phyloP scores from a whole-genome alignment of 495 filamentous ascomycete species.

The Cladorrhinum samala region DNA sequence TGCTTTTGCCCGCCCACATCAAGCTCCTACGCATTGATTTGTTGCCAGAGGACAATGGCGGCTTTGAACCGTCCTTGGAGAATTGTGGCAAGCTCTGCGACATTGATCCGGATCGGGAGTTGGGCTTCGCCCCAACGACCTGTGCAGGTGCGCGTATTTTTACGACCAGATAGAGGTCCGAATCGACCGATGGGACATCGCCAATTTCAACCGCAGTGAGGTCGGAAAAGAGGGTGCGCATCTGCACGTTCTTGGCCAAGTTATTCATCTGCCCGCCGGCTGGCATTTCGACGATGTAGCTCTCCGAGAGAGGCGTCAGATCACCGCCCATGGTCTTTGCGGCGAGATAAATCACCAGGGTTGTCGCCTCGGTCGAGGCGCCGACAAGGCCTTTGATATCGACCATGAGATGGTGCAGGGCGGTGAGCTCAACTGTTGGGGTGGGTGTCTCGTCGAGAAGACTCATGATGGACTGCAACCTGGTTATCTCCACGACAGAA shows the following conservation, averaged over 20 bases:
- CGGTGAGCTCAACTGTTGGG: conserved; percentile 57
- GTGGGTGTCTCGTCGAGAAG: conserved; percentile 74
- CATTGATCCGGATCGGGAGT: conserved; percentile 39
- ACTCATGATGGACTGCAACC: conserved; percentile 91
- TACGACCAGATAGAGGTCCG: conserved; percentile 76
- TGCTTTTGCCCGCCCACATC: conserved; percentile 67
- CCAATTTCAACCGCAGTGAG: conserved; percentile 77
- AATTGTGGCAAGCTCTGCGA: conserved; percentile 30
- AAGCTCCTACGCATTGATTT: conserved; percentile 69
- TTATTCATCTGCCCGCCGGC: conserved; percentile 59
- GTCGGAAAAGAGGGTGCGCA: conserved; percentile 85
- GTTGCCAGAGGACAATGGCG: conserved; percentile 36
- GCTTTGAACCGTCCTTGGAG: conserved; percentile 34
- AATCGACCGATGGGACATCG: conserved; percentile 58
- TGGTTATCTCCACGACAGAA: conserved; percentile 85
- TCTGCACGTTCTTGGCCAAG: conserved; percentile 52
- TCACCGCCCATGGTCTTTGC: conserved; percentile 55
- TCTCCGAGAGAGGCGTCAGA: conserved; percentile 70
- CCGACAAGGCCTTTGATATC: conserved; percentile 76
- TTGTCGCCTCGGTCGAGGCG: conserved; percentile 62
- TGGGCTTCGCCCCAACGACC: conserved; percentile 40
- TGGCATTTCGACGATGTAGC: conserved; percentile 72
- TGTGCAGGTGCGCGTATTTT: conserved; percentile 64
- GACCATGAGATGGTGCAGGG: conserved; percentile 77
- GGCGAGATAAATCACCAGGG: conserved; percentile 74